phyloP scores from a whole-genome alignment of 129 eudicot genomes.

The Artemisia argyi region DNA sequence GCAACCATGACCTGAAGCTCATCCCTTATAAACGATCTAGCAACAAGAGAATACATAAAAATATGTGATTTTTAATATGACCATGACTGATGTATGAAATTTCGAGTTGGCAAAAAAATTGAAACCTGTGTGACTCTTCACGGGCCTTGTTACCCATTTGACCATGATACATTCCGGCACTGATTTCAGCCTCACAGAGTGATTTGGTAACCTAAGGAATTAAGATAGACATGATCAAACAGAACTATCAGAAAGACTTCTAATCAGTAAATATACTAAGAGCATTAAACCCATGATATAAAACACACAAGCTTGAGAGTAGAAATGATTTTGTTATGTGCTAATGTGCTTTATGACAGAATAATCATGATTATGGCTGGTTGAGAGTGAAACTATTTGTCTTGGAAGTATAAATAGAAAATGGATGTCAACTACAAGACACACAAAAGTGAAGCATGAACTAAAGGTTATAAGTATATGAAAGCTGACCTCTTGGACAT shows the following conservation, averaged over 20 bases:
- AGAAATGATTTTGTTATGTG: conserved; percentile 14
- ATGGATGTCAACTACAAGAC: conserved; percentile 1
- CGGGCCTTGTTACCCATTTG: conserved; percentile 77
- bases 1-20: conserved; percentile 89
- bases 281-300: conserved; percentile 2
- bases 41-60: conserved; percentile 19
- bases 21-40: conserved; percentile 85
- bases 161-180: conserved; percentile 89
- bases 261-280: conserved; percentile 1
- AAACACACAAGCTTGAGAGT: conserved; percentile 2
- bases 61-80: neutral
- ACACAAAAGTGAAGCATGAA: conserved; percentile 17
- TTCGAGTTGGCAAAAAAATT: neutral
- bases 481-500: conserved; percentile 72
- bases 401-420: conserved; percentile 12
- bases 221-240: conserved; percentile 14
- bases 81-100: conserved; percentile 1
- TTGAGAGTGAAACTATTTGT: conserved; percentile 4
- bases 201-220: conserved; percentile 48
- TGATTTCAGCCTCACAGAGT: conserved; percentile 58
- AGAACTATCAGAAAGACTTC: conserved; percentile 11
- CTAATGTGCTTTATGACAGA: conserved; percentile 1
- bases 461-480: conserved; percentile 9
- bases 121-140: conserved; percentile 77
- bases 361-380: neutral